A percentile compares a stretch with the other conserved stretches of the same genome.
phyloP scores from a whole-genome alignment of 345 rosid species.

The Dipteronia sinensis region DNA sequence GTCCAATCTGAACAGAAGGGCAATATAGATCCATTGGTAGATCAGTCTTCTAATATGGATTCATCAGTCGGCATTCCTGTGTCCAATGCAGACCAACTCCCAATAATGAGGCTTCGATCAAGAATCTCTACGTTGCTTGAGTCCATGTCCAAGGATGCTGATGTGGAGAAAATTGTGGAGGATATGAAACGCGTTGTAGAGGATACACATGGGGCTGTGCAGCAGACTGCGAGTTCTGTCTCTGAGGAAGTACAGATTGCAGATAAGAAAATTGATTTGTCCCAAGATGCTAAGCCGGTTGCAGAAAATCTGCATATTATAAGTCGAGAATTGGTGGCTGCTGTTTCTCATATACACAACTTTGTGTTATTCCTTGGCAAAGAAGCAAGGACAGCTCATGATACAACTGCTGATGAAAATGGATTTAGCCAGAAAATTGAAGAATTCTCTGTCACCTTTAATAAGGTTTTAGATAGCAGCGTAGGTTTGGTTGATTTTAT shows the following conservation, averaged over 20 bases:
- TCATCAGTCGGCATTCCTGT: conserved; percentile 31
- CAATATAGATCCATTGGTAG: conserved; percentile 22
- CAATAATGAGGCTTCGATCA: conserved; percentile 49
- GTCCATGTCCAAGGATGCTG: conserved; percentile 58
- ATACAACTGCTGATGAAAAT: conserved; percentile 38
- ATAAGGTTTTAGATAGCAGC: conserved; percentile 45
- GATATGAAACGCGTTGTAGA: conserved; percentile 56
- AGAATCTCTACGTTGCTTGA: conserved; percentile 60
- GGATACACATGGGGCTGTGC: conserved; percentile 46
- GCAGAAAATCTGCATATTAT: conserved; percentile 37
- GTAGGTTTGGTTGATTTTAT: conserved; percentile 53
- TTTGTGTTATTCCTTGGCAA: conserved; percentile 70
- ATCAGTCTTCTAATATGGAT: conserved; percentile 24
- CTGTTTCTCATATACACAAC: conserved; percentile 67
- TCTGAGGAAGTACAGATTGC: conserved; percentile 29
- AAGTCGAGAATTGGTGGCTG: conserved; percentile 54
- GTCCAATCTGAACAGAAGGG: conserved; percentile 28
- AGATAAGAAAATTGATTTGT: conserved; percentile 38
- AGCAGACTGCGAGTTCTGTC: conserved; percentile 19
- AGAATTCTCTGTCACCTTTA: conserved; percentile 59
- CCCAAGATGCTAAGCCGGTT: conserved; percentile 38
- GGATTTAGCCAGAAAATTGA: conserved; percentile 53
- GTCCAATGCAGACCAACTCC: conserved; percentile 35
- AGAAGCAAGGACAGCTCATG: conserved; percentile 64
- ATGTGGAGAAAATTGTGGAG: conserved; percentile 51